Percentiles rank a stretch among this genome's conserved stretches.
phyloP scores from a whole-genome alignment of 176 grass and related monocot genomes.

The Neostapfia colusana region DNA sequence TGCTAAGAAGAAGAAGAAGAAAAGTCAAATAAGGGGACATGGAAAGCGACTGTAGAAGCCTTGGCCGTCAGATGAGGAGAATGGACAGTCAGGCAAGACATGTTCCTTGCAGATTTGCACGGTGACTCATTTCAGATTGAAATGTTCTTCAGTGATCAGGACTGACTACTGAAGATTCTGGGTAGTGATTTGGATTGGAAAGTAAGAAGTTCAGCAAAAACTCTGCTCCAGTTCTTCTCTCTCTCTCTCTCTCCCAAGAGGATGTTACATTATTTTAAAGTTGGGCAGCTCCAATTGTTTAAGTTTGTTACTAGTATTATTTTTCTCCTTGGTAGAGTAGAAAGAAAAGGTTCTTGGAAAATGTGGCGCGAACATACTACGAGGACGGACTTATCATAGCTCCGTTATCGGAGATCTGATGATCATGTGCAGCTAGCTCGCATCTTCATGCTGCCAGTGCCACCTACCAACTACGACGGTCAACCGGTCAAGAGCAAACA shows the following conservation, averaged over 20 bases:
- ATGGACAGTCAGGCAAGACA: conserved; percentile 19
- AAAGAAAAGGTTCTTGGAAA: not conserved
- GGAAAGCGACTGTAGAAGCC: conserved; percentile 30
- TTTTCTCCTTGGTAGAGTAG: not conserved
- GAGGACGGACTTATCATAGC: not conserved
- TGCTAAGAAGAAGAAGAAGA: not conserved
- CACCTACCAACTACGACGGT: conserved; percentile 24
- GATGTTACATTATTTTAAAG: conserved; percentile 8
- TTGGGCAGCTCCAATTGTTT: conserved; percentile 13
- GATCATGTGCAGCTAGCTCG: conserved; percentile 36
- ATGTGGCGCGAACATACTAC: conserved; percentile 37
- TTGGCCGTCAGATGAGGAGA: conserved; percentile 12
- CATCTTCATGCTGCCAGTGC: not conserved
- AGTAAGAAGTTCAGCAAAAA: not conserved
- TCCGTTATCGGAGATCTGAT: conserved; percentile 29
- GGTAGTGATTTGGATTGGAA: not conserved
- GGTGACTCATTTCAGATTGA: conserved; percentile 3
- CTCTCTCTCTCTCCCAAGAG: not conserved
- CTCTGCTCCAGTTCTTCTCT: not conserved
- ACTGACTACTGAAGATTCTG: not conserved
- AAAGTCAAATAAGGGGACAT: conserved; percentile 40
- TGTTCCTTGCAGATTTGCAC: not conserved
- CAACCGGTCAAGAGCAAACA: not conserved
- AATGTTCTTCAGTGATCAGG: conserved; percentile 14
- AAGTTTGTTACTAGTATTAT: not conserved